These are phyloP conservation scores for Dactylellina parvicollis DNA, from an alignment of 2,329 filamentous ascomycete genomes.

Conservation along the genomic window DNA sequence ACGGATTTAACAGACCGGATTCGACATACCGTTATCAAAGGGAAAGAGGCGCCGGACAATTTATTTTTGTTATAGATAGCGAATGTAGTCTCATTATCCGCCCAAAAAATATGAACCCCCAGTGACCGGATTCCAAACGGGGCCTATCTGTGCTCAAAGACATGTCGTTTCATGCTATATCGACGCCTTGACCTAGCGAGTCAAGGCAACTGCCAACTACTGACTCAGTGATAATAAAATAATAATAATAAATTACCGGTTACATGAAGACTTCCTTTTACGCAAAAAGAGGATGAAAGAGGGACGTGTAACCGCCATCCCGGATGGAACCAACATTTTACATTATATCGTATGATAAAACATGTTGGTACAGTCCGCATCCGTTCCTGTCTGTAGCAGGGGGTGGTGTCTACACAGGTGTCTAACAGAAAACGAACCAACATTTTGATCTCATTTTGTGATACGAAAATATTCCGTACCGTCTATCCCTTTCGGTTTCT, in stretches of 20 bases:
- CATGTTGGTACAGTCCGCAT: neutral
- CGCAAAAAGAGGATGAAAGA: neutral
- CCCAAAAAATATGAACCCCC: slow-evolving; percentile 12
- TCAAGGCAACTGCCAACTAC: slow-evolving; percentile 24
- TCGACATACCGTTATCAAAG: too few relatives aligned
- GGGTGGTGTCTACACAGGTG: neutral
- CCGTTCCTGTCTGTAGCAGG: slow-evolving; percentile 11
- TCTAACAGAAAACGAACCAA: slow-evolving; percentile 31
- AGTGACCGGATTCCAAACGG: slow-evolving; percentile 1
- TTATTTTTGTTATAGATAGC: neutral
- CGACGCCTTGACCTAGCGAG: neutral
- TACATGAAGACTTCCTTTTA: neutral
- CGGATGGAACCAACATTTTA: slow-evolving; percentile 47
- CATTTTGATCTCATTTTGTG: slow-evolving; percentile 9
- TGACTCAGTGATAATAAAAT: neutral
- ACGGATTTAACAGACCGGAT: too few relatives aligned
- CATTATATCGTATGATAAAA: too few relatives aligned
- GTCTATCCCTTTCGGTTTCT: neutral
- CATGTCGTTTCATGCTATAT: slow-evolving; percentile 28
- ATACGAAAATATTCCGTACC: slow-evolving; percentile 4
- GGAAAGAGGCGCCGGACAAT: neutral
- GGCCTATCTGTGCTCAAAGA: slow-evolving; percentile 14
- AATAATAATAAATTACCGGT: neutral
- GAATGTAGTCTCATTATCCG: slow-evolving; percentile 14
- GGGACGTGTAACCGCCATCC: slow-evolving; percentile 51